Conservation (phyloP, 148 eudicot genomes). For the Rhododendron griersonianum region DNA sequence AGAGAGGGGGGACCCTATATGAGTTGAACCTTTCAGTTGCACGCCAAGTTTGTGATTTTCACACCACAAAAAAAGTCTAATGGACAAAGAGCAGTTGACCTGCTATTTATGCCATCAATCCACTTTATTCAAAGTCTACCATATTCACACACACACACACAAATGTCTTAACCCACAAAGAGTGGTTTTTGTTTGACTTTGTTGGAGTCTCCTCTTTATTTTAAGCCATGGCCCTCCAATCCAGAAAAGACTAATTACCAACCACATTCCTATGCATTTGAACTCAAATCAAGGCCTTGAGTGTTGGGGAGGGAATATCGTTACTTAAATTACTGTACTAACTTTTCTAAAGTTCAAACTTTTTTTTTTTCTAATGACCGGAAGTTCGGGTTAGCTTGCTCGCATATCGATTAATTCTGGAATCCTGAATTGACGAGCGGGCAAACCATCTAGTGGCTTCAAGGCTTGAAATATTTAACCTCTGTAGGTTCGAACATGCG, state of each 20-base stretch:
- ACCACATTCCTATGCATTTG: not conserved
- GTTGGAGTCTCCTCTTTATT: not conserved
- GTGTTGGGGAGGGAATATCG: not conserved
- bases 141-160: not conserved
- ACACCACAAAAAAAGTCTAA: constrained; percentile 9
- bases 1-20: not conserved
- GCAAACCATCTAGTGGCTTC: too few species aligned
- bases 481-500: not conserved
- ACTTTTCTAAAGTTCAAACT: not conserved
- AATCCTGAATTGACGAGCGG: too few species aligned
- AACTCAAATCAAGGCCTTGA: not conserved
- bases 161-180: not conserved
- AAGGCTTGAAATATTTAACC: too few species aligned
- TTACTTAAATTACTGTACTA: not conserved
- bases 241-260: not conserved
- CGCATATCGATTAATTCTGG: too few species aligned
- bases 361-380: too few species aligned
- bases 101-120: not conserved
- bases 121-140: not conserved
- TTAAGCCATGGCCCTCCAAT: not conserved
- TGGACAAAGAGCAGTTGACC: constrained; percentile 12
- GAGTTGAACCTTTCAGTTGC: not conserved
- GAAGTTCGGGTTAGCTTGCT: fast-evolving
- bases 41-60: constrained; percentile 15
- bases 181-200: not conserved